phyloP scores from a whole-genome alignment of 179 eudicot species.

The Nepenthes alata region DNA sequence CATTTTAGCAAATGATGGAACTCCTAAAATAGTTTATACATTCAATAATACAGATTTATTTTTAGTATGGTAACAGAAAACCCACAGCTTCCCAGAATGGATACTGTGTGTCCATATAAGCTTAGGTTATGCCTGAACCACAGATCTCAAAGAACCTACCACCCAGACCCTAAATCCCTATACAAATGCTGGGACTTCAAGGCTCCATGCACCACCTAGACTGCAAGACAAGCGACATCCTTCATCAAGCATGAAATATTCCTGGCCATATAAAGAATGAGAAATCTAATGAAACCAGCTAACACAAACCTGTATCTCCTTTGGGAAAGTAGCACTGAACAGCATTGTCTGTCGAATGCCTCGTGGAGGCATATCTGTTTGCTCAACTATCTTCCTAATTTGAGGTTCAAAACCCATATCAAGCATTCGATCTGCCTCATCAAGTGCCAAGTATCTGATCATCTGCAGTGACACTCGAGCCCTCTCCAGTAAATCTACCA shows the following conservation, averaged over 20 bases:
- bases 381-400: slow-evolving; percentile 83
- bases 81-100: too few species aligned
- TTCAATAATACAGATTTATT: too few species aligned
- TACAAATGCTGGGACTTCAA: too few species aligned
- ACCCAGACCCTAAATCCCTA: too few species aligned
- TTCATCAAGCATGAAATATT: neutral
- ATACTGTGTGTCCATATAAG: too few species aligned
- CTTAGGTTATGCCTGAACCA: too few species aligned
- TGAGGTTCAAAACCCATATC: slow-evolving; percentile 96
- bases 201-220: neutral
- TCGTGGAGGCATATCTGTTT: slow-evolving; percentile 76
- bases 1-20: too few species aligned
- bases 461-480: slow-evolving; percentile 71
- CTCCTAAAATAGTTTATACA: too few species aligned
- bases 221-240: neutral
- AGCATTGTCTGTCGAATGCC: slow-evolving; percentile 84
- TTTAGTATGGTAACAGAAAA: too few species aligned
- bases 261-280: neutral
- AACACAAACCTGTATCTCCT: slow-evolving; percentile 73
- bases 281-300: neutral
- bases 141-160: too few species aligned
- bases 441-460: slow-evolving; percentile 71
- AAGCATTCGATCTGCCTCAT: slow-evolving; percentile 89
- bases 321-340: slow-evolving; percentile 94
- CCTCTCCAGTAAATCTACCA: slow-evolving; percentile 91